A percentile compares a stretch with the other conserved stretches of the same genome.
These are phyloP conservation scores for Rubus idaeus DNA, from an alignment of 306 rosid genomes.

Conservation along the genomic window DNA sequence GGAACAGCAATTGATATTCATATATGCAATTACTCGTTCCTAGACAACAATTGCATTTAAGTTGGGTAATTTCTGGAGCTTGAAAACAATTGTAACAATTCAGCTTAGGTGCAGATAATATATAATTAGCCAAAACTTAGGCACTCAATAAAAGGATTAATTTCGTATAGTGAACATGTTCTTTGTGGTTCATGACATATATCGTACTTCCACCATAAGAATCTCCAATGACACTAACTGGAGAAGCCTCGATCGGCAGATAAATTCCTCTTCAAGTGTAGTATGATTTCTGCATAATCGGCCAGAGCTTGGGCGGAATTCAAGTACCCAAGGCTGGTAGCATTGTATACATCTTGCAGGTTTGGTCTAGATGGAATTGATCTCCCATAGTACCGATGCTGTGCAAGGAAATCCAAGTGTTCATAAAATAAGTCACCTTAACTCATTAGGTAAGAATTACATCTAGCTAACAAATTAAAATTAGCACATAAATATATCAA, in stretches of 20 bases:
- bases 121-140: background rate
- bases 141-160: background rate
- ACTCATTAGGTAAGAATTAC: background rate
- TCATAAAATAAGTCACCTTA: background rate
- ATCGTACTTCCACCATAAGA: conserved; percentile 65
- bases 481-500: background rate
- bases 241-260: conserved; percentile 41
- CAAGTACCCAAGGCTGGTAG: conserved; percentile 33
- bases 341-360: conserved; percentile 39
- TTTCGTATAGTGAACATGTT: background rate
- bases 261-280: conserved; percentile 34
- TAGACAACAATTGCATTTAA: no score
- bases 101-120: no score
- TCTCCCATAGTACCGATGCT: conserved; percentile 49
- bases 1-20: no score
- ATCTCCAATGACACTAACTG: conserved; percentile 49
- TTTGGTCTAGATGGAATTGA: conserved; percentile 37
- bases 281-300: conserved; percentile 51
- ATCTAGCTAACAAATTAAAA: background rate
- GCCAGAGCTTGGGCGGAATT: conserved; percentile 60
- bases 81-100: no score
- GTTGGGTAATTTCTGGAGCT: no score
- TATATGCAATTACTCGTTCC: no score
- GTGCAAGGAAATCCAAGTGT: background rate
- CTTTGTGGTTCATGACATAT: background rate